A percentile compares a stretch with the other conserved stretches of the same genome.
These are phyloP conservation scores for Neurospora sp. DNA, from an alignment of 495 filamentous ascomycete genomes.

Conservation along the genomic window DNA sequence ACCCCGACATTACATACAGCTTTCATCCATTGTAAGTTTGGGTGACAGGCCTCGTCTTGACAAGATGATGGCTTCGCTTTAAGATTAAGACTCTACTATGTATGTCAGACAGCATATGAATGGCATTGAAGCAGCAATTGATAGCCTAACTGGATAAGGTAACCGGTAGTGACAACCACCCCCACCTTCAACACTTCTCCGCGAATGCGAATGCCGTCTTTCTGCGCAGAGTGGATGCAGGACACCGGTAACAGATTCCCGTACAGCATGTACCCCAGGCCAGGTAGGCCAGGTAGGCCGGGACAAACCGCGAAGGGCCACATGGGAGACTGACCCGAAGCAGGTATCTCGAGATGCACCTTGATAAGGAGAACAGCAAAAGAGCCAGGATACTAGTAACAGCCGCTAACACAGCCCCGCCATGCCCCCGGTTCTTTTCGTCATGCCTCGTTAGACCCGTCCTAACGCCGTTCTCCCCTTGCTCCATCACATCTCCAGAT, in stretches of 20 bases:
- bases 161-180: background rate
- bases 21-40: background rate
- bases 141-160: background rate
- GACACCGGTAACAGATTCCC: background rate
- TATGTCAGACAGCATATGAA: background rate
- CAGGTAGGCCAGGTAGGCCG: background rate
- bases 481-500: background rate
- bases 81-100: background rate
- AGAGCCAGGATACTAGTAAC: background rate
- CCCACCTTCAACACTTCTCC: background rate
- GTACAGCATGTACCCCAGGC: background rate
- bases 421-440: conserved; percentile 1
- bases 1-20: background rate
- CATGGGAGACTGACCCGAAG: background rate
- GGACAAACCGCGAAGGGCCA: background rate
- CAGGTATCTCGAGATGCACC: background rate
- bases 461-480: background rate
- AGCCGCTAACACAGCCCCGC: background rate
- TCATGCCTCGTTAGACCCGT: background rate
- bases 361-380: background rate
- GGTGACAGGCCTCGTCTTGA: background rate
- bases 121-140: background rate
- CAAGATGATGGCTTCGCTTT: background rate
- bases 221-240: background rate
- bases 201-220: background rate